Evolutionary conservation across 176 grass and related monocot genomes (phyloP).

Genomic region (Musa troglodytarum): DNA sequence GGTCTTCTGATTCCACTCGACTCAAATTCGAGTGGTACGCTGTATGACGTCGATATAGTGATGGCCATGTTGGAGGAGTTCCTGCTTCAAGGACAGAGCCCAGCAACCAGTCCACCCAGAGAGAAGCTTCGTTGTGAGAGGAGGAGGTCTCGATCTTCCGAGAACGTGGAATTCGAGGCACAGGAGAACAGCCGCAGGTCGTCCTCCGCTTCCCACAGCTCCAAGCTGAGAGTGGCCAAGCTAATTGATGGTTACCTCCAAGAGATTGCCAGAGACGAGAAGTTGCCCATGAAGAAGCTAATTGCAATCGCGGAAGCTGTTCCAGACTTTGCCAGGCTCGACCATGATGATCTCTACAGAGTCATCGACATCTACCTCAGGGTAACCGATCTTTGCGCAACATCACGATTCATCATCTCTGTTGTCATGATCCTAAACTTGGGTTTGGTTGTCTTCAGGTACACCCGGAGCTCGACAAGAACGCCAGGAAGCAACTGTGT

Average conservation of each 20-base stretch:
- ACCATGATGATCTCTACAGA: slow-evolving; percentile 87
- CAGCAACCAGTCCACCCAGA: slow-evolving; percentile 35
- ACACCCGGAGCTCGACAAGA: slow-evolving; percentile 77
- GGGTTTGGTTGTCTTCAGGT: slow-evolving; percentile 24
- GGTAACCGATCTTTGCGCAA: slow-evolving; percentile 25
- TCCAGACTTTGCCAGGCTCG: slow-evolving; percentile 53
- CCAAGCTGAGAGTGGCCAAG: slow-evolving; percentile 57
- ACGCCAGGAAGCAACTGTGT: slow-evolving; percentile 55
- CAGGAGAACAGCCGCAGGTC: slow-evolving; percentile 48
- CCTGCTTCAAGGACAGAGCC: slow-evolving; percentile 58
- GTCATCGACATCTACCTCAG: slow-evolving; percentile 82
- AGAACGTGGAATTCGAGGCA: slow-evolving; percentile 71
- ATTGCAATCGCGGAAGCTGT: slow-evolving; percentile 76
- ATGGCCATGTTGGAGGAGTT: slow-evolving; percentile 74
- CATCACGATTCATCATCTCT: too few relatives aligned
- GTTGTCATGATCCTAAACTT: too few relatives aligned
- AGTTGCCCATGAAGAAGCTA: slow-evolving; percentile 67
- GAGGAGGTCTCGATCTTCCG: slow-evolving; percentile 65
- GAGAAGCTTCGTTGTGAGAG: slow-evolving; percentile 33
- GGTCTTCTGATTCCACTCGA: slow-evolving; percentile 70
- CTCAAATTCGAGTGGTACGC: slow-evolving; percentile 33
- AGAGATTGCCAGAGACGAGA: slow-evolving; percentile 67
- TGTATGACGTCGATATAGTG: slow-evolving; percentile 68
- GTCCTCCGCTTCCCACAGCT: slow-evolving; percentile 52
- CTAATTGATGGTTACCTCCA: slow-evolving; percentile 64